Base-by-base conservation (phyloP, 139 green algal species). In the Yamagishiella unicocca region DNA sequence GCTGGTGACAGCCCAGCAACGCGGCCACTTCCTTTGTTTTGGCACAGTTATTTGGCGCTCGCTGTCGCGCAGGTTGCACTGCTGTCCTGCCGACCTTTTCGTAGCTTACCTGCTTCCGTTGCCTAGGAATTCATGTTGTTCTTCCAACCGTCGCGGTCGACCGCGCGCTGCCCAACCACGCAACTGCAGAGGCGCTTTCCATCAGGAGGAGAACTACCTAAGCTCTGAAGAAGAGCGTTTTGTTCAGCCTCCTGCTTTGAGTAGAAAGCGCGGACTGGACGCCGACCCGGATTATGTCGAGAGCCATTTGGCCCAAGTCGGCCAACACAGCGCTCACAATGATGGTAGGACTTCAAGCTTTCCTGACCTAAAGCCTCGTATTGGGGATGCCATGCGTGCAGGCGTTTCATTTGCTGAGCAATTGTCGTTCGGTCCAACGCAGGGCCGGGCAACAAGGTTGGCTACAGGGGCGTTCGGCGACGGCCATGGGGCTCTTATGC, bases 401-500 rank as follows among this genome's bases (percentile, higher is more conserved):
- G n/a, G n/a, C n/a, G n/a, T n/a, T n/a, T n/a, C n/a, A n/a, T n/a
- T n/a, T n/a, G n/a, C n/a, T n/a, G n/a, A n/a, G n/a, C n/a, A n/a
- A n/a, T n/a, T n/a, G 70, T 24, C 70, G 70, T 5, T 33, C 38
- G 38, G 38, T 38, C 70, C 70, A 54, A 35, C 37, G 70, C 37
- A 78, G 70, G 70, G 2, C 38, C 70, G 22, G 17, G 40, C 27
- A 92, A 90, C 76, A 95, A 95, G 83, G 92, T 93, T 74, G 94
- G 94, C 55, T 95, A 90, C 81, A 76, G 92, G 2, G 94, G 94
- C n/a, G 94, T 96, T 29, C 89, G 94, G 10, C 89, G 91, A 84
- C 87, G 94, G 54, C 94, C 94, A 6, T 97, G 94, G 95, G 93
- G 93, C 58, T 95, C 93, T 29, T 97, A 91, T 83, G 95, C 94